Evolutionary conservation across 495 filamentous ascomycete genomes (phyloP).

Genomic region (Lindgomyces ingoldianus): DNA sequence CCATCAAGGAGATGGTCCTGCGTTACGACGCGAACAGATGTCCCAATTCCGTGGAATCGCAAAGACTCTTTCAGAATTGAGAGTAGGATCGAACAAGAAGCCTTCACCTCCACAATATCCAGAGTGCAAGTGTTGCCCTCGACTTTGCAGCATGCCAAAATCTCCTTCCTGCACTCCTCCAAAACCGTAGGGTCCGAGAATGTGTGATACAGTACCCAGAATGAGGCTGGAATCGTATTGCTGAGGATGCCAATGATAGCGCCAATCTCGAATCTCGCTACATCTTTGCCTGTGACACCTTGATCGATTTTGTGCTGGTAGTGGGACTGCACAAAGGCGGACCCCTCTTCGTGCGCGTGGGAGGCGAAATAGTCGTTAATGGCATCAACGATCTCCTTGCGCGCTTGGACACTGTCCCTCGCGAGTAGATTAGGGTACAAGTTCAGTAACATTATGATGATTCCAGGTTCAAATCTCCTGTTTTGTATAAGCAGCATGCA

Average conservation of each 20-base stretch:
- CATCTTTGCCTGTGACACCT: constrained; percentile 46
- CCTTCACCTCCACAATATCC: constrained; percentile 19
- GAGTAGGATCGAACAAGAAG: constrained; percentile 24
- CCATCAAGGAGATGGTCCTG: constrained; percentile 26
- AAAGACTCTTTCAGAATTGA: constrained; percentile 27
- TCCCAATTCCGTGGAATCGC: constrained; percentile 15
- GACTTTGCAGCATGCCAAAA: constrained; percentile 10
- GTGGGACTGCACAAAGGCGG: constrained; percentile 41
- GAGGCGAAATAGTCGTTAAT: constrained; percentile 50
- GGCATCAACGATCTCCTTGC: constrained; percentile 44
- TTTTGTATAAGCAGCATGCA: not conserved
- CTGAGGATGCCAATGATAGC: constrained; percentile 48
- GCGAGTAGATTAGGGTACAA: constrained; percentile 16
- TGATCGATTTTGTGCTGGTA: constrained; percentile 42
- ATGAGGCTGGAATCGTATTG: constrained; percentile 52
- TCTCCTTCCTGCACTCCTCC: constrained; percentile 44
- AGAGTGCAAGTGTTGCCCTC: not conserved
- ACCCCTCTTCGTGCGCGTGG: constrained; percentile 44
- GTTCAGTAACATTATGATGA: constrained; percentile 47
- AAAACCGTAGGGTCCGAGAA: constrained; percentile 48
- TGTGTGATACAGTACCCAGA: constrained; percentile 52
- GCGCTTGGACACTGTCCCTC: constrained; percentile 45
- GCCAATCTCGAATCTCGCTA: constrained; percentile 48
- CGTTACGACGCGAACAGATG: constrained; percentile 27
- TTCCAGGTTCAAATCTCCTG: constrained; percentile 51